These are phyloP conservation scores for Mycena sanguinolenta DNA, from an alignment of 768 basidiomycete species.

Conservation along the genomic window DNA sequence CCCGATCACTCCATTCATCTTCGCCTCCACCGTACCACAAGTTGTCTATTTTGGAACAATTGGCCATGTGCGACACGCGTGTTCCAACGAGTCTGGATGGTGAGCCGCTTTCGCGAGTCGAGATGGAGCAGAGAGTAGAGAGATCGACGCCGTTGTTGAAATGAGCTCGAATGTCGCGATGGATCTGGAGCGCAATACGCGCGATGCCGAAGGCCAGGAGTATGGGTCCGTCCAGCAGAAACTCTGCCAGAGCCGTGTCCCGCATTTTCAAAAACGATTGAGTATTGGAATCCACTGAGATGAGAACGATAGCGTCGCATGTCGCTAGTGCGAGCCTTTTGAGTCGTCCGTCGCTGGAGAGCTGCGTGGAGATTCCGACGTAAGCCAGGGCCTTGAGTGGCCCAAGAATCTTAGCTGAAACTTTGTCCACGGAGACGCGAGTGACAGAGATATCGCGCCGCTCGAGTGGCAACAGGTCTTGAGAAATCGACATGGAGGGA, in stretches of 20 bases:
- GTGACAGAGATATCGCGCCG: constrained; percentile 21
- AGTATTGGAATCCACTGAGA: constrained; percentile 7
- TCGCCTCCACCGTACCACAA: constrained; percentile 27
- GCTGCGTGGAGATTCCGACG: constrained; percentile 22
- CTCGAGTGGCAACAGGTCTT: constrained; percentile 14
- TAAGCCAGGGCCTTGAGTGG: constrained; percentile 1
- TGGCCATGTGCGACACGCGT: background rate
- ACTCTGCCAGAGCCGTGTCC: constrained; percentile 1
- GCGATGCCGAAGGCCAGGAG: constrained; percentile 23
- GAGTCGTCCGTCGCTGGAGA: constrained; percentile 12
- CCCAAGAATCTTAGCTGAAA: background rate
- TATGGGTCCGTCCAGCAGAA: constrained; percentile 7
- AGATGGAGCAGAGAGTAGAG: constrained; percentile 17
- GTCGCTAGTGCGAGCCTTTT: constrained; percentile 18
- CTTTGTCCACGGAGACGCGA: constrained; percentile 10
- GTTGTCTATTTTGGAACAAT: constrained; percentile 1
- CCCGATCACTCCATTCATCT: constrained; percentile 1
- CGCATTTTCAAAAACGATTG: constrained; percentile 12
- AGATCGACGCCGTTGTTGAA: constrained; percentile 11
- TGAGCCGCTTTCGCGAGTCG: constrained; percentile 15
- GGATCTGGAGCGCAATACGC: constrained; percentile 21
- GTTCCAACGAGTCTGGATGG: constrained; percentile 19
- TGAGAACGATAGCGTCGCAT: constrained; percentile 7
- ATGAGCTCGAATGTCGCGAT: constrained; percentile 14
- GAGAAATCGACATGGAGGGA: constrained; percentile 16